Evolutionary conservation across 2,329 filamentous ascomycete species (phyloP), one percentile per base, ranked within the genome.

Genomic region (Nannizziopsis arthrosporioides): DNA sequence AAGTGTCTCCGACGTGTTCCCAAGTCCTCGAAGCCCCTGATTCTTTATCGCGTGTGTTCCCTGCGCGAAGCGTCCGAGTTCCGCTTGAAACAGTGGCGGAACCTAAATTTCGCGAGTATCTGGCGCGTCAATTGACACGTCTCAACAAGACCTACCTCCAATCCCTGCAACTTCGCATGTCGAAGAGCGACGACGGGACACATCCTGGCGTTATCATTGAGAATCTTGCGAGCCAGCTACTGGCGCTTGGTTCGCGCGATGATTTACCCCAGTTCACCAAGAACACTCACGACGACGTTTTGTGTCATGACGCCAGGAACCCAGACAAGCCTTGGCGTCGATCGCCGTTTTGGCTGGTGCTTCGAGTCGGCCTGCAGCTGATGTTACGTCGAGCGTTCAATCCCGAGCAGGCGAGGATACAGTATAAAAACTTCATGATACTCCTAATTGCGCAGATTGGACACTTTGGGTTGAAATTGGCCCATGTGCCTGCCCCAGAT

Each of bases 351-450:
- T 80, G 74, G 74, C 62, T 80, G 0, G 61, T 78, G 0, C 48
- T 79, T 3, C 70, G 75, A 0, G 74, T 78, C 2, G 58, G 67
- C 0, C 51, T 78, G 1, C 75, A 80, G 30, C 36, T 14, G 11
- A 9, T 55, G 6, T 52, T 63, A 8, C 44, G 46, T 38, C 53
- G 44, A n/a, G 42, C 19, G n/a, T 55, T 54, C 31, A 36, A 48
- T 3, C 35, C 39, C 8, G 40, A 49, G 12, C 40, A 56, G 31
- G 48, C 43, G 7, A 42, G 51, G 11, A 36, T 37, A 5, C 42
- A 52, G 32, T 80, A 78, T 61, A 80, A 80, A 49, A 55, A 59
- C 1, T 73, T 74, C 53, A 75, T 78, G 69, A 42, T 71, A 0
- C 71, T 68, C 17, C 57, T 78, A 44, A 61, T 76, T 55, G 50